These are phyloP conservation scores for Hyparrhenia diplandra DNA, from an alignment of 176 grass and related monocot genomes.

Conservation along the genomic window DNA sequence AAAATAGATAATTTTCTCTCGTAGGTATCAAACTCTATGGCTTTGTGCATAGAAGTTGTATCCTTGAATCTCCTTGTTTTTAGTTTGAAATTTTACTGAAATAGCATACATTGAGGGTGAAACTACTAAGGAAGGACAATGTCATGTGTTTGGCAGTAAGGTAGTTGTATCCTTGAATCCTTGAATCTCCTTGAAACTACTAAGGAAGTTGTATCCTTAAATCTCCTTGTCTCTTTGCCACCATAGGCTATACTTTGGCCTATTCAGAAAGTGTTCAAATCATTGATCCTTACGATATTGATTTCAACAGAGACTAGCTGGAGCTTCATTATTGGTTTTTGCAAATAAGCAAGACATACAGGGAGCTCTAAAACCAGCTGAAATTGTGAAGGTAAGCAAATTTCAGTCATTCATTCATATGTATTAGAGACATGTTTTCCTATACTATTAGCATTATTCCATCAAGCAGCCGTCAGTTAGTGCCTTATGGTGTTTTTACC, in stretches of 20 bases:
- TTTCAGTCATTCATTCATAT: no score
- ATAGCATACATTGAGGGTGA: background rate
- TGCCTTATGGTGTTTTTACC: no score
- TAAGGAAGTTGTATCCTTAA: no score
- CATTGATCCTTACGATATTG: background rate
- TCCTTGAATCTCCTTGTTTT: background rate
- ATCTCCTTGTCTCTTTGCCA: background rate
- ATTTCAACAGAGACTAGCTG: conserved; percentile 73
- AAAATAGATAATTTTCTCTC: background rate
- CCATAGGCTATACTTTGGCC: background rate
- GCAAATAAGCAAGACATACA: conserved; percentile 99
- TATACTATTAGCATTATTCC: no score
- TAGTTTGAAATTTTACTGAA: background rate
- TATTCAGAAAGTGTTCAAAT: background rate
- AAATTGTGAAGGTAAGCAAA: conserved; percentile 83
- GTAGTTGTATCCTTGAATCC: no score
- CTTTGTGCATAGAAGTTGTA: background rate
- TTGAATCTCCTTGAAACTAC: no score
- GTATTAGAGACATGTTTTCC: background rate
- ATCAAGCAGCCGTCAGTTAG: no score
- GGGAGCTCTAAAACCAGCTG: conserved; percentile 75
- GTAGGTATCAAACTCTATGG: background rate
- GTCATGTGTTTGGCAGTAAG: background rate
- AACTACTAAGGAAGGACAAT: background rate
- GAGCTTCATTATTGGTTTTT: conserved; percentile 89